These are phyloP conservation scores for Alternaria alternata DNA, from an alignment of 2,329 filamentous ascomycete species.

Conservation along the genomic window DNA sequence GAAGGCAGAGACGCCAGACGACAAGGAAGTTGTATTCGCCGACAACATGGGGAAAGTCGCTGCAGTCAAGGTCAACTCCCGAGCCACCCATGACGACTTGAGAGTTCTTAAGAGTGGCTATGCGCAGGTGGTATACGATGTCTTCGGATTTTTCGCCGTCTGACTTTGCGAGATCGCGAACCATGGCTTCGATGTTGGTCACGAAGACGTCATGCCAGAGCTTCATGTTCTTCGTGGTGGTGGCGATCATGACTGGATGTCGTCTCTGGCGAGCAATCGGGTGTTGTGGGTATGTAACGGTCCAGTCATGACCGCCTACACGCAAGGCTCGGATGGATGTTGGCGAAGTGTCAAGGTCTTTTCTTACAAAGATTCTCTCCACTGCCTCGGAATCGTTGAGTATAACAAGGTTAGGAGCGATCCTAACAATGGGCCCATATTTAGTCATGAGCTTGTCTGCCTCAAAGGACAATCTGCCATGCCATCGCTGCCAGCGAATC, in stretches of 20 bases:
- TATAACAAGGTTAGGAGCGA: constrained; percentile 29
- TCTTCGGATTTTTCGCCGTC: constrained; percentile 25
- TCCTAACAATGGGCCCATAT: constrained; percentile 30
- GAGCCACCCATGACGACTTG: constrained; percentile 31
- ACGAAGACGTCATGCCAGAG: constrained; percentile 23
- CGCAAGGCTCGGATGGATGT: constrained; percentile 29
- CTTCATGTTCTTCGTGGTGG: constrained; percentile 30
- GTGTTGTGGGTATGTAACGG: constrained; percentile 33
- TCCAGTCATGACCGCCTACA: constrained; percentile 32
- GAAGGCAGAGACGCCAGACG: constrained; percentile 30
- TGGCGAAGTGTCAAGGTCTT: constrained; percentile 30
- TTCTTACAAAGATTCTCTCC: constrained; percentile 26
- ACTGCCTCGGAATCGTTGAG: constrained; percentile 28
- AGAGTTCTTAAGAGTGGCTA: constrained; percentile 28
- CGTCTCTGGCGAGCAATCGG: constrained; percentile 23
- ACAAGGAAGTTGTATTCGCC: constrained; percentile 34
- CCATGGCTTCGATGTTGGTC: constrained; percentile 27
- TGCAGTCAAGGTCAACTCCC: constrained; percentile 21
- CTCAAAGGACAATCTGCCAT: constrained; percentile 27
- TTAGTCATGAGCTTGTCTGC: constrained; percentile 28
- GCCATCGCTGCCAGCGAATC: constrained; percentile 33
- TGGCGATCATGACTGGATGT: constrained; percentile 32
- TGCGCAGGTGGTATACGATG: constrained; percentile 31
- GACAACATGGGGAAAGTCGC: constrained; percentile 26
- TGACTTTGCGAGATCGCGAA: constrained; percentile 19